These are phyloP conservation scores for Diaporthe amygdali DNA, from an alignment of 2,329 filamentous ascomycete species.

Conservation along the genomic window DNA sequence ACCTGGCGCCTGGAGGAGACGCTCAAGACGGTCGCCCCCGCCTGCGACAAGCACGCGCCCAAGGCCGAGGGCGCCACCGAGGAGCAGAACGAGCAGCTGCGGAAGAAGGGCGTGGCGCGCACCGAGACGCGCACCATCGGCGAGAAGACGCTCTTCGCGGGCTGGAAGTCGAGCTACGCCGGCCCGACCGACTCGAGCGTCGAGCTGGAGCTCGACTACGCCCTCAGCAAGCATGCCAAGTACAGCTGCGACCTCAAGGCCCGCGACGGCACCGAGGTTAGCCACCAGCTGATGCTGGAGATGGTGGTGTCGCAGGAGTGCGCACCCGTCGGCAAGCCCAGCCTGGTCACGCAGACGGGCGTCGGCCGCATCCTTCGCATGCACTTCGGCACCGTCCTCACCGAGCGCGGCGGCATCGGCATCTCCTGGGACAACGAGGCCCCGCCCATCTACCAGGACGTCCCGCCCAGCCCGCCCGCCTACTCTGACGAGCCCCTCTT, in stretches of 20 bases:
- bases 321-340: conserved; percentile 70
- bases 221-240: conserved; percentile 60
- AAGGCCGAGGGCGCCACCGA: conserved; percentile 49
- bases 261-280: conserved; percentile 76
- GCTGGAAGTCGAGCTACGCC: conserved; percentile 81
- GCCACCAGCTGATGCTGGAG: conserved; percentile 87
- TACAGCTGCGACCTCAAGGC: conserved; percentile 81
- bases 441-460: conserved; percentile 92
- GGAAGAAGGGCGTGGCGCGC: conserved; percentile 72
- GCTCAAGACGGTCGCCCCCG: conserved; percentile 77
- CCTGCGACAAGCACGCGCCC: conserved; percentile 77
- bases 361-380: conserved; percentile 90
- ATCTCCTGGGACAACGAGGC: conserved; percentile 98
- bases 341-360: conserved; percentile 81
- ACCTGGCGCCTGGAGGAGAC: conserved; percentile 94
- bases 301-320: conserved; percentile 95
- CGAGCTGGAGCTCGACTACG: conserved; percentile 83
- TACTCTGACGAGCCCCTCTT: conserved; percentile 55
- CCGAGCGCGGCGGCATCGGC: conserved; percentile 82
- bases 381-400: conserved; percentile 84
- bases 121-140: conserved; percentile 79
- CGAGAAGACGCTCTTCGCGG: conserved; percentile 79
- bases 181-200: conserved; percentile 60
- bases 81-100: conserved; percentile 34
- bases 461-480: conserved; percentile 82